These are phyloP conservation scores for Fusarium sp. DNA, from an alignment of 2,329 filamentous ascomycete species.

Conservation along the genomic window DNA sequence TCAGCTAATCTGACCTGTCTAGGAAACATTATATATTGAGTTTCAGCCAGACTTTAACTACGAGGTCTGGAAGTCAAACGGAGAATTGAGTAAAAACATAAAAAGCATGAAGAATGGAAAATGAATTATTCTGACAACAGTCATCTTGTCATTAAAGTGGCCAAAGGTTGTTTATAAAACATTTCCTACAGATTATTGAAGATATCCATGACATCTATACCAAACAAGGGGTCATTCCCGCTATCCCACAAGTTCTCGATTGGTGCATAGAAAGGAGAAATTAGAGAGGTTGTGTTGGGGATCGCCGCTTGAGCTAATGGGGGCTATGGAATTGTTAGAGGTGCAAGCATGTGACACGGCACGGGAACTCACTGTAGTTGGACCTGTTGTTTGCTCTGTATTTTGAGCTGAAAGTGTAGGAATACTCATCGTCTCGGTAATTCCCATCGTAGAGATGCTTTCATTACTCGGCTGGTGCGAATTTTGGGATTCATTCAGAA, in stretches of 20 bases:
- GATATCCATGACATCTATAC: constrained; percentile 46
- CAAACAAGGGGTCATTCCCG: constrained; percentile 36
- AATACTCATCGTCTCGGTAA: rapidly evolving
- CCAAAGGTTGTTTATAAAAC: too few species aligned
- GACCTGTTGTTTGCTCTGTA: neutral
- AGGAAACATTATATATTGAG: constrained; percentile 53
- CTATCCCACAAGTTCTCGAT: constrained; percentile 35
- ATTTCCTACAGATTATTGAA: constrained; percentile 19
- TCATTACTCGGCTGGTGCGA: neutral
- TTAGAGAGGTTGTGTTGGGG: neutral
- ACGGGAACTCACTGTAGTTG: neutral
- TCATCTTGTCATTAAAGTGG: too few species aligned
- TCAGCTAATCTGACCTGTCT: neutral
- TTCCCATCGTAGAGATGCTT: neutral
- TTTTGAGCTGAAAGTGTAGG: neutral
- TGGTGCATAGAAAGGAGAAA: constrained; percentile 20
- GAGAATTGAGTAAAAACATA: neutral
- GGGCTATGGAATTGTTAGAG: neutral
- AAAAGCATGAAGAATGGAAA: too few species aligned
- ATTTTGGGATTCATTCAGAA: neutral
- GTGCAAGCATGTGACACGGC: neutral
- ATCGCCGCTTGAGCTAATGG: neutral
- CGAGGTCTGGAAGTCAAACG: constrained; percentile 52
- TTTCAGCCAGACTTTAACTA: constrained; percentile 55
- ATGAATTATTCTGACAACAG: too few species aligned